Base-by-base conservation (phyloP, 1,284 basidiomycete species). In the Leccinum ponderosum region DNA sequence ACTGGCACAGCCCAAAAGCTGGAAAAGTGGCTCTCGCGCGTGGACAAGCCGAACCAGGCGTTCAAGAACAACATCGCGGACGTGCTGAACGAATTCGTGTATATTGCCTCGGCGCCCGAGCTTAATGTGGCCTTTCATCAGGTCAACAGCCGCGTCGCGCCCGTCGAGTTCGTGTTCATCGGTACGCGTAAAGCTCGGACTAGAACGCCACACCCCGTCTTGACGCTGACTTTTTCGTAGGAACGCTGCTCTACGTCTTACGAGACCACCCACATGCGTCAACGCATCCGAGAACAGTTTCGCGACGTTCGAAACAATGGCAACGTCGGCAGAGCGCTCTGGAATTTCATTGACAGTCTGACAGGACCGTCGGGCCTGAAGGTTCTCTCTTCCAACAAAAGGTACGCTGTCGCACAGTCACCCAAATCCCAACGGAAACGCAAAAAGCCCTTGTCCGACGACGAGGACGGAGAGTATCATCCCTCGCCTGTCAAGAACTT, bases 151-250 rank as follows among this genome's bases (percentile, higher is more conserved):
- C 81, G 85, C n/a, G 78, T 91, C 31, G 85, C 90, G 0, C 90
- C 90, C 1, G 83, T 86, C 9, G 89, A 91, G 71, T 91, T 91
- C 69, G 82, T 89, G 27, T 91, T 88, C 73, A 84, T 89, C 39
- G 89, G 89, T 87, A 65, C 53, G 60, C 22, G 29, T 1, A 1
- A 20, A 42, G 5, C 8, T 4, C 3, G 12, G n/a, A 48, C n/a
- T 5, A 7, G 22, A 22, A 25, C 3, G 50, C 29, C 29, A 7
- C n/a, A 0, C 14, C 7, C 5, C 44, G 7, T 48, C 11, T 37
- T 22, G 35, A 27, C 11, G 37, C 53, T 55, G 33, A 39, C 35
- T 37, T 9, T 9, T 55, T 11, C 29, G 8, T 39, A 89, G 87
- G 86, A 56, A 82, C 87, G 7, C 65, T 90, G 2, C 72, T 90